Conservation (phyloP, 352 stramenopile species). For the Pythium pyrilobum region DNA sequence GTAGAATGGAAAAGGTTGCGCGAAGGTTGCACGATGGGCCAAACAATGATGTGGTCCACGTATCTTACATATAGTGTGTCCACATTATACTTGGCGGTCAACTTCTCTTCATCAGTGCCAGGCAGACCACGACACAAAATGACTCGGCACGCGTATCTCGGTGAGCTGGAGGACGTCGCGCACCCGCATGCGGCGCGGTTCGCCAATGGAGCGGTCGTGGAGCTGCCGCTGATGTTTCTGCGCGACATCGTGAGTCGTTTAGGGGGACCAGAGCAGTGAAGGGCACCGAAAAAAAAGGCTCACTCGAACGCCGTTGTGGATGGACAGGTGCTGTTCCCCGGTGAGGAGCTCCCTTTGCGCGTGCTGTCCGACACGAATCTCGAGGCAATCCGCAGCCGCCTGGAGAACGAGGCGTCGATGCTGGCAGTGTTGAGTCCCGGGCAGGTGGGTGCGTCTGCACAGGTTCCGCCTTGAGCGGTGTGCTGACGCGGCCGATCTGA, state of each 20-base stretch:
- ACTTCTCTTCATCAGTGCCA: not conserved
- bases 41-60: slow-evolving; percentile 10
- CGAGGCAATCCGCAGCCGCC: slow-evolving; percentile 34
- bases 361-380: slow-evolving; percentile 61
- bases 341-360: slow-evolving; percentile 67
- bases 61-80: too few species aligned
- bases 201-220: slow-evolving; percentile 41
- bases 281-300: too few species aligned
- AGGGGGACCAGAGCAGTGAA: not conserved
- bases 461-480: not conserved
- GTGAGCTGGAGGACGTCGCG: slow-evolving; percentile 53
- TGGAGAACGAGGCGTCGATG: slow-evolving; percentile 40
- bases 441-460: slow-evolving; percentile 23
- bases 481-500: not conserved
- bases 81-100: not conserved
- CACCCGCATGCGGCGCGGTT: slow-evolving; percentile 42
- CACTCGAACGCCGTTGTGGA: not conserved
- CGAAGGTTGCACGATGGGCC: not conserved
- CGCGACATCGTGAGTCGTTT: slow-evolving; percentile 55
- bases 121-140: slow-evolving; percentile 4
- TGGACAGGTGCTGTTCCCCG: slow-evolving; percentile 72
- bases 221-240: slow-evolving; percentile 65
- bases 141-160: slow-evolving; percentile 65
- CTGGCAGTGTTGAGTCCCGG: slow-evolving; percentile 51
- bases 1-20: slow-evolving; percentile 16